Conservation (phyloP, 2,329 filamentous ascomycete species). For the Colletotrichum cordylinicola region DNA sequence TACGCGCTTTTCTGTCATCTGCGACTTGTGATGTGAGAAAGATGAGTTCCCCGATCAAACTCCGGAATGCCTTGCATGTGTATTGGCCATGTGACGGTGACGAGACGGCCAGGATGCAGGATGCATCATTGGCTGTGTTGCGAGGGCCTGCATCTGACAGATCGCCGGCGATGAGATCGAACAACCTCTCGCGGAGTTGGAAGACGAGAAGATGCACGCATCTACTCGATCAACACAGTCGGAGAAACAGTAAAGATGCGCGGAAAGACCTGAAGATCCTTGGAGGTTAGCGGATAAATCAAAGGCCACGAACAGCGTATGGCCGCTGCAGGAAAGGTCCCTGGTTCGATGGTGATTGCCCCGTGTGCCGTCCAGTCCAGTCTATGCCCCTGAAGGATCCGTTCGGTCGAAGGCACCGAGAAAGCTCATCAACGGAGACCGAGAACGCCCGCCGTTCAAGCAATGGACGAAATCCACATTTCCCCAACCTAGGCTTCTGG, state of each 20-base stretch:
- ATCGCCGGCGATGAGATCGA: background rate
- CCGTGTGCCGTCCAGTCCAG: background rate
- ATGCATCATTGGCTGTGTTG: background rate
- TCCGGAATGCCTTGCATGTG: background rate
- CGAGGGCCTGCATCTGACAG: background rate
- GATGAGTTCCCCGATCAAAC: background rate
- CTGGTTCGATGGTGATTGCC: background rate
- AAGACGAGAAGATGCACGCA: background rate
- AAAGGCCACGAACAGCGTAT: conserved; percentile 3
- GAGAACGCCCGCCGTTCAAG: background rate
- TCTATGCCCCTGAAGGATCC: background rate
- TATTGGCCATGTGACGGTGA: background rate
- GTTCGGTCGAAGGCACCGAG: background rate
- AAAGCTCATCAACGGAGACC: background rate
- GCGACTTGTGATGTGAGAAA: background rate
- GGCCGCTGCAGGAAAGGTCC: background rate
- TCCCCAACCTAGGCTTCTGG: background rate
- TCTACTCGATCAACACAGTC: background rate
- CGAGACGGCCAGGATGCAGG: background rate
- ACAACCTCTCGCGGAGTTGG: background rate
- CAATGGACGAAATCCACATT: background rate
- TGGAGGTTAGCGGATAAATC: conserved; percentile 1
- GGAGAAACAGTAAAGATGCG: background rate
- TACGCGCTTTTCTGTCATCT: background rate
- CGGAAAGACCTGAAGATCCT: background rate